These are phyloP conservation scores for Penstemon davidsonii DNA, from an alignment of 257 asterid species.

Conservation along the genomic window DNA sequence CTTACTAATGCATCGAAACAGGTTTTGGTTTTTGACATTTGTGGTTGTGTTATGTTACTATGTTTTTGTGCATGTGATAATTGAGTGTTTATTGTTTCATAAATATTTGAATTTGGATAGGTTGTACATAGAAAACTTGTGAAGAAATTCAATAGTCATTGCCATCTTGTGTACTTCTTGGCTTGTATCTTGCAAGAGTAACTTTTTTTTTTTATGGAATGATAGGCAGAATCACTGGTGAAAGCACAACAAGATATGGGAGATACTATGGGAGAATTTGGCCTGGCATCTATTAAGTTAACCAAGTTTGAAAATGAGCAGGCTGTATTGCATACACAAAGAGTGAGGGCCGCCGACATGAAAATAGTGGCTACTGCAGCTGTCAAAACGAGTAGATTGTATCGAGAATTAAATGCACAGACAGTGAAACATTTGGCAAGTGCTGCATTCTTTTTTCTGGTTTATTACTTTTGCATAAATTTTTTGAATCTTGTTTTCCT, in stretches of 20 bases:
- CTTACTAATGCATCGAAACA: constrained; percentile 82
- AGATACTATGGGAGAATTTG: constrained; percentile 88
- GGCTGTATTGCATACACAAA: constrained; percentile 59
- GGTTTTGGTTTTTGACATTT: constrained; percentile 34
- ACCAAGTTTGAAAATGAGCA: constrained; percentile 86
- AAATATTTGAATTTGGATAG: constrained; percentile 5
- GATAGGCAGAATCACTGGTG: constrained; percentile 83
- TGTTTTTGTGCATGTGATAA: not conserved
- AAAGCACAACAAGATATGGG: constrained; percentile 91
- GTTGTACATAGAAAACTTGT: constrained; percentile 1
- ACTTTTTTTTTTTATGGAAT: constrained; percentile 26
- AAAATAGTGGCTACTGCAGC: constrained; percentile 82
- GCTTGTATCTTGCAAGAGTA: constrained; percentile 11
- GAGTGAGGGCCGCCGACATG: constrained; percentile 76
- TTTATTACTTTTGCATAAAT: constrained; percentile 12
- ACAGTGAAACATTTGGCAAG: constrained; percentile 83
- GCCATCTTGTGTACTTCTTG: not conserved
- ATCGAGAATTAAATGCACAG: constrained; percentile 72
- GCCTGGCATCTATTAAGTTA: constrained; percentile 80
- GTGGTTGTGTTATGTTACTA: no score
- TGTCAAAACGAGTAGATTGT: constrained; percentile 85
- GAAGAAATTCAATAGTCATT: constrained; percentile 10
- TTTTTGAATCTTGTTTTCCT: not conserved
- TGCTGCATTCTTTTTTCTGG: constrained; percentile 29
- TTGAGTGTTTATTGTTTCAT: not conserved